Conservation (phyloP, 192 early-diverging fungal genomes). For the Umbelopsis vinacea region DNA sequence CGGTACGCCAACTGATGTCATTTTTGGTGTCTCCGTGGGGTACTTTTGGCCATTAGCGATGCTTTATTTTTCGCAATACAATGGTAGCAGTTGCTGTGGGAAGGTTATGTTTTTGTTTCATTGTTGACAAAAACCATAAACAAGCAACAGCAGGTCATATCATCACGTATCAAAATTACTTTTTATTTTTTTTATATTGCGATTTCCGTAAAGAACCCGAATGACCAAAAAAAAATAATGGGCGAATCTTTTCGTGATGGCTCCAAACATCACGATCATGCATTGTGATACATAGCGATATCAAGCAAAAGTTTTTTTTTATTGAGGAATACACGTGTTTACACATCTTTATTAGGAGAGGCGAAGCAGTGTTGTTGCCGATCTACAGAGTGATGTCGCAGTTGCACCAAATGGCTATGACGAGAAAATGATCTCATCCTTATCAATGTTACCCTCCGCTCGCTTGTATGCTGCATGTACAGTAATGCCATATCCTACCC, state of each 20-base stretch:
- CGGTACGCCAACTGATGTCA: no score
- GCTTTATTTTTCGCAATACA: no score
- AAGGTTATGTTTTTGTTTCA: no score
- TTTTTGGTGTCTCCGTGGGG: no score
- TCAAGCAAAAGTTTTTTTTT: background rate
- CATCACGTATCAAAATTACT: background rate
- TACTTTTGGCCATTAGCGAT: no score
- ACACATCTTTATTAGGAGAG: background rate
- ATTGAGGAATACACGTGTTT: background rate
- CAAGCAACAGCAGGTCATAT: no score
- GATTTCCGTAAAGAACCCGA: background rate
- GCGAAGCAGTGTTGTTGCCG: background rate
- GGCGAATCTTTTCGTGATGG: background rate
- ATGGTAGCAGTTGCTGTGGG: no score
- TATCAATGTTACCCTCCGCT: background rate
- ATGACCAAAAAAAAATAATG: background rate
- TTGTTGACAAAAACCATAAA: no score
- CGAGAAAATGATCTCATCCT: conserved; percentile 15
- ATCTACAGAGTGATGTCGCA: background rate
- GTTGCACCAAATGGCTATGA: conserved; percentile 12
- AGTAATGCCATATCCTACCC: background rate
- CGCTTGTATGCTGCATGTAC: background rate
- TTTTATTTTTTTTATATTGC: background rate
- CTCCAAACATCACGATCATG: conserved; percentile 1
- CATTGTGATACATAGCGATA: conserved; percentile 10